Evolutionary conservation across 2,329 filamentous ascomycete species (phyloP).

Genomic region (Colletotrichum kahawae): DNA sequence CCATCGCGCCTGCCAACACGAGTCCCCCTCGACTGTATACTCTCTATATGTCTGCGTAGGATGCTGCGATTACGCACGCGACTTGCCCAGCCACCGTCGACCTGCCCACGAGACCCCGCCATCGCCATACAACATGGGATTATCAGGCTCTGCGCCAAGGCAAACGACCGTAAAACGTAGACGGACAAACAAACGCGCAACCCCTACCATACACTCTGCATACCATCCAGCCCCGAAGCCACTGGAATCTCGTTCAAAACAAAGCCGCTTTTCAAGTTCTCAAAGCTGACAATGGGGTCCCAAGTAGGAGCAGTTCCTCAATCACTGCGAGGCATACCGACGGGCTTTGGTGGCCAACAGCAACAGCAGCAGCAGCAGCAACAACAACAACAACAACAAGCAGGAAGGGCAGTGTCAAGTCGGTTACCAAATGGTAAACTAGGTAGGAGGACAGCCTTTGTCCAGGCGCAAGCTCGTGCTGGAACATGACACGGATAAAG

Average conservation of each 20-base stretch:
- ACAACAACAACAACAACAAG: conserved; percentile 46
- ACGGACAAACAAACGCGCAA: not conserved
- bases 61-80: not conserved
- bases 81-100: not conserved
- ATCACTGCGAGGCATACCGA: conserved; percentile 65
- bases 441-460: conserved; percentile 46
- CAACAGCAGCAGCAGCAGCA: conserved; percentile 62
- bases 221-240: not conserved
- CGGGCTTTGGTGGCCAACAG: conserved; percentile 64
- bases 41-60: not conserved
- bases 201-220: not conserved
- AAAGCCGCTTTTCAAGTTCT: not conserved
- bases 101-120: not conserved
- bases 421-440: conserved; percentile 70
- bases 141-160: not conserved
- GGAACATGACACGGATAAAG: not conserved
- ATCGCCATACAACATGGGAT: not conserved
- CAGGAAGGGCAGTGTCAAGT: conserved; percentile 57
- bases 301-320: conserved; percentile 63
- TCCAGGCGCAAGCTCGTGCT: not conserved
- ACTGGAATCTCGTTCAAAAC: not conserved
- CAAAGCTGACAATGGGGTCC: conserved; percentile 35
- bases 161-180: not conserved
- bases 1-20: not conserved
- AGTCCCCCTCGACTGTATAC: not conserved